Base-by-base conservation (phyloP, 1,284 basidiomycete species). In the Ustilago bromivora region DNA sequence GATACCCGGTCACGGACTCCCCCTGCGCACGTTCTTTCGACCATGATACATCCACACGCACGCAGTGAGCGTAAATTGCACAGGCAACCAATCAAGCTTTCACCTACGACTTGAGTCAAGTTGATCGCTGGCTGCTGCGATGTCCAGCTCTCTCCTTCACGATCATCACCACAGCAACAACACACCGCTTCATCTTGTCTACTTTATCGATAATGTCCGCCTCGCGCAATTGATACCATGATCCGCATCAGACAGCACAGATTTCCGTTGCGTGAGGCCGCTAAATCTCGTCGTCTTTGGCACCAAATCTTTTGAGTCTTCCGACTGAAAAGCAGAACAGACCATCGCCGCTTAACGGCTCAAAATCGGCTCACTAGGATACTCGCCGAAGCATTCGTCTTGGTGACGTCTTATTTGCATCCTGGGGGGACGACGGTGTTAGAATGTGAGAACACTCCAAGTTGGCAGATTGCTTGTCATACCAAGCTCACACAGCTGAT, bases 161-260 rank as follows among this genome's bases (percentile, higher is more conserved):
- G 19, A 55, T 31, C 23, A 34, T n/a, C n/a, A 15, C 28, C 41
- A 9, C 15, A 19, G 8, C 23, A 31, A 31, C 41, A 8, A 52
- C 51, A 55, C 63, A 38, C 19, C 59, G 63, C 63, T 71, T 55
- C 58, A 58, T 60, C 66, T 55, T 28, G 23, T 28, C 23, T 28
- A 28, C 23, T 23, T 62, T 65, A 57, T 36, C 40, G 28, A 19
- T 57, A 53, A 52, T 53, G 12, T 34, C 51, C 34, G 65, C 61
- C 57, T 61, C 19, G 51, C 52, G 51, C 65, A 73, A 61, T 61
- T 67, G 65, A 67, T 68, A 68, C 71, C 71, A 68, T 55, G 60
- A 40, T 49, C 46, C 10, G 19, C 17, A 31, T 40, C 54, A 46
- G 43, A 9, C 19, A 7, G 41, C 28, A 51, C 6, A 3, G 17